These are phyloP conservation scores for Sclerotinia glacialis DNA, from an alignment of 2,329 filamentous ascomycete genomes.

Conservation along the genomic window DNA sequence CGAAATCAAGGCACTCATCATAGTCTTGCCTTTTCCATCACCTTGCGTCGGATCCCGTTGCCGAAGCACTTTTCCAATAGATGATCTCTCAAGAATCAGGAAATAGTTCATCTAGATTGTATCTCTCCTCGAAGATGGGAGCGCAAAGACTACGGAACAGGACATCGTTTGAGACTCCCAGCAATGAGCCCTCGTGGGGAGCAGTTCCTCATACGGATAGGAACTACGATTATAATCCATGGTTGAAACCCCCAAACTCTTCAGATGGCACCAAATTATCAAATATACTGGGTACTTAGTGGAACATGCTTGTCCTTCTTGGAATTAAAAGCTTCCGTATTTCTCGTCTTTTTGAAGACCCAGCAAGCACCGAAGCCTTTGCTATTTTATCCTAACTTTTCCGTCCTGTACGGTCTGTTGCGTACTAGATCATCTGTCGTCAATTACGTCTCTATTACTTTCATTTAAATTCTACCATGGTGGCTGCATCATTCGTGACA, in stretches of 20 bases:
- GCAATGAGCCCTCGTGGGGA: no score
- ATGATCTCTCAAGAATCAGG: neutral
- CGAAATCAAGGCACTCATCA: neutral
- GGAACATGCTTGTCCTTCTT: neutral
- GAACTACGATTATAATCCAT: no score
- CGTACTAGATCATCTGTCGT: neutral
- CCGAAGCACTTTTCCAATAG: neutral
- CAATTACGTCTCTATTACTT: neutral
- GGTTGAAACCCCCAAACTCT: no score
- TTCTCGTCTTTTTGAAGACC: neutral
- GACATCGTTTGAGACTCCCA: no score
- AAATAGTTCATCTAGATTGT: neutral
- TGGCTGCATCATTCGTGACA: neutral
- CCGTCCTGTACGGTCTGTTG: neutral
- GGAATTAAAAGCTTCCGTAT: no score
- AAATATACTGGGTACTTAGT: neutral
- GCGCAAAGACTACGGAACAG: neutral
- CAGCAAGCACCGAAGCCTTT: neutral
- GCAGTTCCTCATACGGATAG: neutral
- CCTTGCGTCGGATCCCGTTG: neutral
- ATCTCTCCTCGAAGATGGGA: neutral
- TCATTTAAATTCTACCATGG: neutral
- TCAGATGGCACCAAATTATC: neutral
- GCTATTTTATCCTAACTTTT: neutral
- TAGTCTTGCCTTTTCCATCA: neutral